Evolutionary conservation across 169 alveolate species (phyloP), one percentile per base, ranked within the genome.

Genomic region (Eimeria tenella): DNA sequence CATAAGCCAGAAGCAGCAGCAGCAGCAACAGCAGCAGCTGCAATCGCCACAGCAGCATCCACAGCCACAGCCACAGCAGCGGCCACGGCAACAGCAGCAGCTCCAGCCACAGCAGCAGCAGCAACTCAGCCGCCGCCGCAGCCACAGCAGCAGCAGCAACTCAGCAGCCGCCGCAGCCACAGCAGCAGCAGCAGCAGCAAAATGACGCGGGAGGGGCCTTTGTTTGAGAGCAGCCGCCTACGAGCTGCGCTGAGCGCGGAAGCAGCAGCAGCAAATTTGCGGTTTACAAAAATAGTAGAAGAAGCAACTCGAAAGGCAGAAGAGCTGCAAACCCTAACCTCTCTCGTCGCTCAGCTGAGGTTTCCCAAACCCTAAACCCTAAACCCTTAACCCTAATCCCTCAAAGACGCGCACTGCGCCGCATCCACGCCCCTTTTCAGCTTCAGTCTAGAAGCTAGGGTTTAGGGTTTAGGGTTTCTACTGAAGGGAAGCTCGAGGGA

Each of bases 301-400:
- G 77, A 68, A 17, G 77, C 77, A 17, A 42, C 21, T 9, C 77
- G 25, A 21, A 17, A 68, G 6, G 77, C 77, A n/a, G 77, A 68
- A 21, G 25, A 68, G 52, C 8, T 50, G 7, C 10, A 68, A 5
- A 7, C 13, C 52, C 15, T 68, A 21, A 7, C 13, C 53, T 10
- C 53, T 8, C 13, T 23, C 25, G 77, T 68, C 6, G 13, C 21
- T 4, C 53, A 15, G 8, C 50, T 68, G 15, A 68, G 77, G 77
- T 68, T 8, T 7, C 77, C 1, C 77, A 68, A 68, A 68, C 77
- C 77, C 77, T 68, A 68, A 68, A 68, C 77, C 77, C 77, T 68
- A 68, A 68, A 68, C 77, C 77, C 77, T 68, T 0, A 63, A 8
- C 23, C 73, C 23, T 15, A 68, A 21, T 9, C 77, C 77, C 77